These are phyloP conservation scores for Prunella vulgaris DNA, from an alignment of 257 asterid species.

Conservation along the genomic window DNA sequence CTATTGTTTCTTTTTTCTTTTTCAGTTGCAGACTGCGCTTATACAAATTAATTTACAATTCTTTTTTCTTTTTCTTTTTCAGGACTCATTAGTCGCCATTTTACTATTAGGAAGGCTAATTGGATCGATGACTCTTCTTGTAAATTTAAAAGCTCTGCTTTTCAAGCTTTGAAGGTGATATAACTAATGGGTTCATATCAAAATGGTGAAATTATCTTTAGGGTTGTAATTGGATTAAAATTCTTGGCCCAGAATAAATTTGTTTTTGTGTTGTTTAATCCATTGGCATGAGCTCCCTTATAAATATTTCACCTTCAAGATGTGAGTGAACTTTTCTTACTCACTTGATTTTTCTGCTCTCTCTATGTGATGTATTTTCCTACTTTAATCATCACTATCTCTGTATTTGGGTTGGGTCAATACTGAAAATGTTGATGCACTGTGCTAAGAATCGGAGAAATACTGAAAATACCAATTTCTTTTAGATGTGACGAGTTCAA, in stretches of 20 bases:
- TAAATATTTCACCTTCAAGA: neutral
- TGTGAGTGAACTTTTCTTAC: no score
- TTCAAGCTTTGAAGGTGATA: constrained; percentile 18
- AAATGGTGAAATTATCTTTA: neutral
- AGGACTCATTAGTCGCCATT: constrained; percentile 9
- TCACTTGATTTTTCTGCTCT: no score
- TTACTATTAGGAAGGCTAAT: neutral
- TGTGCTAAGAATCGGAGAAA: no score
- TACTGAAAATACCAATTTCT: no score
- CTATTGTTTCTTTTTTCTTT: neutral
- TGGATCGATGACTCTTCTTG: constrained; percentile 1
- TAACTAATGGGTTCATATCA: neutral
- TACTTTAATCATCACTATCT: no score
- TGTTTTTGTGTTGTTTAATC: no score
- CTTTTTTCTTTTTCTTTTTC: neutral
- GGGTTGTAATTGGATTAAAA: neutral
- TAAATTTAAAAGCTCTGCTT: neutral
- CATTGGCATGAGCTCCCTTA: neutral
- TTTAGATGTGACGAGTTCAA: no score
- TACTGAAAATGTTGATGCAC: no score
- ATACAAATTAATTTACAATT: neutral
- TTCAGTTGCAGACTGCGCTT: neutral
- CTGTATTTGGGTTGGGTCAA: no score
- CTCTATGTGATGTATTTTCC: no score
- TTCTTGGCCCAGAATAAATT: neutral